Conservation (phyloP, 2,329 filamentous ascomycete species). For the Huntiella abstrusa region DNA sequence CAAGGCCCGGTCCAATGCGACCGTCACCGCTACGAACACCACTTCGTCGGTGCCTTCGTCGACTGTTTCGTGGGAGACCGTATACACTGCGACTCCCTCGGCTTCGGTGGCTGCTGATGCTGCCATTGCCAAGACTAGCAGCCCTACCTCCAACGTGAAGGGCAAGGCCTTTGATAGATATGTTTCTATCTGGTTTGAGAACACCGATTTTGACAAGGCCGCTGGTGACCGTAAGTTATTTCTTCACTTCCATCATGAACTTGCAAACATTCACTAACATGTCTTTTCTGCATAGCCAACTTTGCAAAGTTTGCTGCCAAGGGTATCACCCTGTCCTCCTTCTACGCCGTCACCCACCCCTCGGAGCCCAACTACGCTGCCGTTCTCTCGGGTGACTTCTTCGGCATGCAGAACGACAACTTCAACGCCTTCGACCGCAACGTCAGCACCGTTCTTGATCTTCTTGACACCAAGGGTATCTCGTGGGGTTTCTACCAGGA, state of each 20-base stretch:
- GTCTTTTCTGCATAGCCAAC: constrained; percentile 13
- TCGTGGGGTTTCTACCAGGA: constrained; percentile 61
- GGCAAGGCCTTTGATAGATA: constrained; percentile 58
- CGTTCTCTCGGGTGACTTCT: constrained; percentile 49
- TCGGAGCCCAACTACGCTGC: constrained; percentile 62
- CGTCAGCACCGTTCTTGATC: constrained; percentile 47
- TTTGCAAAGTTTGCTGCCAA: constrained; percentile 16
- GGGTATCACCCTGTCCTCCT: constrained; percentile 19
- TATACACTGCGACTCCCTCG: not conserved
- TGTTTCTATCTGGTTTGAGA: constrained; percentile 60
- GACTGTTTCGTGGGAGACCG: constrained; percentile 1
- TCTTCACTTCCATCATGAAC: not conserved
- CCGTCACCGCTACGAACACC: not conserved
- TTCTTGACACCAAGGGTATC: constrained; percentile 45
- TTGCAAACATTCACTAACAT: not conserved
- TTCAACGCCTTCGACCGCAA: constrained; percentile 40
- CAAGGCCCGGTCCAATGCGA: constrained; percentile 1
- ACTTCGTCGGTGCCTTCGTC: constrained; percentile 11
- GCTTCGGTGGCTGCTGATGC: constrained; percentile 1
- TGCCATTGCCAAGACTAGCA: constrained; percentile 36
- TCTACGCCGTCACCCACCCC: constrained; percentile 49
- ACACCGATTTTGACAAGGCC: constrained; percentile 49
- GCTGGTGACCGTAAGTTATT: constrained; percentile 37
- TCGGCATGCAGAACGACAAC: constrained; percentile 51
- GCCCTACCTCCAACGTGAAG: constrained; percentile 43